Conservation (phyloP, 495 filamentous ascomycete genomes). For the Collariella sp. region DNA sequence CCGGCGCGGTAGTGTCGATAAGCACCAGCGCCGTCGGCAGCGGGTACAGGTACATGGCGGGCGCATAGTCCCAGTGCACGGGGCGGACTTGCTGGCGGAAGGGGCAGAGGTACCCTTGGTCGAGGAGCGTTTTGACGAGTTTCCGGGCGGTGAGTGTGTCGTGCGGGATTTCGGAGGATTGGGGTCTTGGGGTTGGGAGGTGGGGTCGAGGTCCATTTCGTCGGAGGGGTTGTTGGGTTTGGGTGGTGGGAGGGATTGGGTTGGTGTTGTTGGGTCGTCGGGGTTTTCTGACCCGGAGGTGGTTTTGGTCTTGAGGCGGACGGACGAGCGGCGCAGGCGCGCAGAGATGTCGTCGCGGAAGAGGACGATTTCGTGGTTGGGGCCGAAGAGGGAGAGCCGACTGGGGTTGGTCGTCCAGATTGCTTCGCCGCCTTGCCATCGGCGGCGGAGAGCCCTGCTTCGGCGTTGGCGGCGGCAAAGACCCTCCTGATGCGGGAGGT, state of each 20-base stretch:
- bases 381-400: conserved; percentile 72
- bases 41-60: conserved; percentile 70
- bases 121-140: conserved; percentile 84
- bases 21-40: conserved; percentile 76
- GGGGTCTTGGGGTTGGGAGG: conserved; percentile 3
- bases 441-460: conserved; percentile 32
- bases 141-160: conserved; percentile 60
- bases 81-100: conserved; percentile 71
- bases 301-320: conserved; percentile 45
- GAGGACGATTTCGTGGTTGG: conserved; percentile 73
- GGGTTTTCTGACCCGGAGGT: too few relatives aligned
- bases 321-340: conserved; percentile 62
- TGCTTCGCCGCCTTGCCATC: conserved; percentile 56
- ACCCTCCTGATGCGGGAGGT: conserved; percentile 72
- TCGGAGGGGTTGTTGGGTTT: too few relatives aligned
- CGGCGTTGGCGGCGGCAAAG: conserved; percentile 65
- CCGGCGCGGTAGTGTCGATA: conserved; percentile 66
- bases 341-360: conserved; percentile 78
- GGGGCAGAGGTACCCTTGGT: conserved; percentile 80
- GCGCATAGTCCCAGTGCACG: conserved; percentile 77
- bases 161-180: conserved; percentile 37
- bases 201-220: background rate
- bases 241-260: too few relatives aligned
- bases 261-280: too few relatives aligned
- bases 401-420: conserved; percentile 84